phyloP scores from a whole-genome alignment of 352 stramenopile species.

The Nothophytophthora sp. region DNA sequence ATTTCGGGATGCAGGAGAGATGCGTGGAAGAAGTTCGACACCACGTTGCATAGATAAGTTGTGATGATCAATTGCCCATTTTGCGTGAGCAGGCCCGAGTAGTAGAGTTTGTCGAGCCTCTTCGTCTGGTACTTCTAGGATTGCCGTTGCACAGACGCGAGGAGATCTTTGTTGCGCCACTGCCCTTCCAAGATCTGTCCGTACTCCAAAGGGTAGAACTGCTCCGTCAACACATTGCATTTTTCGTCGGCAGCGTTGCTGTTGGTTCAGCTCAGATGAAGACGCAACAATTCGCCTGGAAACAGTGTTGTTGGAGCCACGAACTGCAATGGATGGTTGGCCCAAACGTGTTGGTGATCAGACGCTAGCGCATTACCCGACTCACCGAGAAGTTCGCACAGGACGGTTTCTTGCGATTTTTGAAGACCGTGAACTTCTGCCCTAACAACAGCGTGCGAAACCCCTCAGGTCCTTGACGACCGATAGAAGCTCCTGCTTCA shows the following conservation, averaged over 20 bases:
- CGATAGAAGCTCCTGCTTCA: slow-evolving; percentile 4
- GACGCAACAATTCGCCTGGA: neutral
- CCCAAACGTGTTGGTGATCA: slow-evolving; percentile 4
- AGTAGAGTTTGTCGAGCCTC: neutral
- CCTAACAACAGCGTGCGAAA: slow-evolving; percentile 1
- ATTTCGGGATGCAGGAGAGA: neutral
- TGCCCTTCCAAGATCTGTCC: neutral
- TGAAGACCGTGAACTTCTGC: slow-evolving; percentile 1
- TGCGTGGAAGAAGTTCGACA: neutral
- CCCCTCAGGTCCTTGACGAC: slow-evolving; percentile 2
- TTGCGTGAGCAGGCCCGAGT: neutral
- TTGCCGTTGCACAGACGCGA: neutral
- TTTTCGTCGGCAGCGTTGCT: neutral
- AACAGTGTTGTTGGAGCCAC: neutral
- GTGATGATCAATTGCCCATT: neutral
- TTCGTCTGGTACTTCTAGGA: neutral
- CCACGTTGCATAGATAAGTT: neutral
- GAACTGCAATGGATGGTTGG: slow-evolving; percentile 2
- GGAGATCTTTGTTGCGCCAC: neutral
- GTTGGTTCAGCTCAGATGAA: neutral
- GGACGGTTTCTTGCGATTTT: slow-evolving; percentile 8
- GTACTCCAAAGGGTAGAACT: neutral
- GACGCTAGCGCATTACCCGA: slow-evolving; percentile 1
- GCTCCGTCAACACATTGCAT: neutral
- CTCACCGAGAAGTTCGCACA: neutral